phyloP scores from a whole-genome alignment of 805 yeast species.

The Clavispora phyllophila region DNA sequence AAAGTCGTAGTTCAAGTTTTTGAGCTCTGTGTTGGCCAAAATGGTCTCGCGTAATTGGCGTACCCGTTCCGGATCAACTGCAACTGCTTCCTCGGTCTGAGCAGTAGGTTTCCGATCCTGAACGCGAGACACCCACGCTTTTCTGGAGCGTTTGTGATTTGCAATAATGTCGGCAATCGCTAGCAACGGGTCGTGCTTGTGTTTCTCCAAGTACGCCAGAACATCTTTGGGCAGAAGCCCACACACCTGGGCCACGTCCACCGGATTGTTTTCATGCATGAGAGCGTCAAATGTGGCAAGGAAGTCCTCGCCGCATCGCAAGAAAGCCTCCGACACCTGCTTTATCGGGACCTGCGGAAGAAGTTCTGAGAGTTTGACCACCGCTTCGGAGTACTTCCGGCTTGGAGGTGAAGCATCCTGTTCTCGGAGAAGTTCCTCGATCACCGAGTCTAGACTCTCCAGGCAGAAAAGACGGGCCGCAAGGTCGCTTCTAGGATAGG shows the following conservation, averaged over 20 bases:
- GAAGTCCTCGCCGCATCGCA: constrained; percentile 25
- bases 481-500: constrained; percentile 21
- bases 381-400: constrained; percentile 5
- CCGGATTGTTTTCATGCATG: constrained; percentile 2
- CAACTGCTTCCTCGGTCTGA: neutral
- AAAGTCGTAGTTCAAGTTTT: constrained; percentile 34
- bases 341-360: constrained; percentile 39
- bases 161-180: constrained; percentile 34
- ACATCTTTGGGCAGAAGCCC: constrained; percentile 3
- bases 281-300: constrained; percentile 22
- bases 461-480: constrained; percentile 19
- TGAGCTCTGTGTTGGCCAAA: constrained; percentile 26
- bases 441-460: constrained; percentile 17
- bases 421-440: constrained; percentile 21
- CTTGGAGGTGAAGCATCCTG: neutral
- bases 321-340: constrained; percentile 24
- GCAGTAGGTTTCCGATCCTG: constrained; percentile 3
- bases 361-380: constrained; percentile 31
- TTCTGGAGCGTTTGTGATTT: constrained; percentile 7
- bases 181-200: constrained; percentile 21
- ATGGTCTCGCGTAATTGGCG: constrained; percentile 8
- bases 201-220: constrained; percentile 19
- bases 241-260: neutral
- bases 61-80: constrained; percentile 20
- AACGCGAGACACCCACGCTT: constrained; percentile 7